A percentile compares a stretch with the other conserved stretches of the same genome.
Conservation (phyloP, 768 basidiomycete species). For the Lyophyllum atratum region DNA sequence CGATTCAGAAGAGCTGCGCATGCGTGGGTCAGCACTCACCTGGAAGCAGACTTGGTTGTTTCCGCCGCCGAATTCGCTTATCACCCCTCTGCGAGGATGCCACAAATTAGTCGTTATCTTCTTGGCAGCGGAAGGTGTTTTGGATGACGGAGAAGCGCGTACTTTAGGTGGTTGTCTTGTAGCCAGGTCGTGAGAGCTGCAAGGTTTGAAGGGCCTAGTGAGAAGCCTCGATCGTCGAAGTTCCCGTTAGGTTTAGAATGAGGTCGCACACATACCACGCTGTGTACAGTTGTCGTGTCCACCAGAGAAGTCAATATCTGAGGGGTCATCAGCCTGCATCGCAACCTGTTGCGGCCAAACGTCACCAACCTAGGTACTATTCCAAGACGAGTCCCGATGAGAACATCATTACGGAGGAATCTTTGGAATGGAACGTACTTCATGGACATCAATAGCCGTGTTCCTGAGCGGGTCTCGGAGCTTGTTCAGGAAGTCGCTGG, state of each 20-base stretch:
- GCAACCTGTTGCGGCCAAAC: background rate
- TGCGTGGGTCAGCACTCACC: conserved; percentile 22
- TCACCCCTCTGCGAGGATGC: conserved; percentile 33
- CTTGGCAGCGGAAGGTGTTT: too few species aligned
- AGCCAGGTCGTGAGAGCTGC: conserved; percentile 44
- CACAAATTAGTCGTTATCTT: background rate
- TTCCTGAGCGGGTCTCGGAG: conserved; percentile 42
- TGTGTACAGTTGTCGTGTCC: conserved; percentile 42
- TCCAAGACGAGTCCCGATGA: background rate
- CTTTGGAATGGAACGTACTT: conserved; percentile 25
- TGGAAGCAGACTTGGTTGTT: conserved; percentile 44
- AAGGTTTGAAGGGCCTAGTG: conserved; percentile 38
- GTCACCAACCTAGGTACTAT: conserved; percentile 8
- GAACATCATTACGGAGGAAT: background rate
- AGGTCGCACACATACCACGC: conserved; percentile 29
- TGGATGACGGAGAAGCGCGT: background rate
- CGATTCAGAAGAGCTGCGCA: too few species aligned
- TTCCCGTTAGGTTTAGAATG: background rate
- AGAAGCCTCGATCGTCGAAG: background rate
- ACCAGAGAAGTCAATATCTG: conserved; percentile 46
- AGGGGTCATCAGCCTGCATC: too few species aligned
- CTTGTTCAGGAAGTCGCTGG: conserved; percentile 43
- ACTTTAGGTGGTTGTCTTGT: conserved; percentile 44
- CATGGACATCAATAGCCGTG: conserved; percentile 48
- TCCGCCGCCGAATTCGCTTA: conserved; percentile 48